These are phyloP conservation scores for Lactifluus hygrophoroides DNA, from an alignment of 768 basidiomycete species.

Conservation along the genomic window DNA sequence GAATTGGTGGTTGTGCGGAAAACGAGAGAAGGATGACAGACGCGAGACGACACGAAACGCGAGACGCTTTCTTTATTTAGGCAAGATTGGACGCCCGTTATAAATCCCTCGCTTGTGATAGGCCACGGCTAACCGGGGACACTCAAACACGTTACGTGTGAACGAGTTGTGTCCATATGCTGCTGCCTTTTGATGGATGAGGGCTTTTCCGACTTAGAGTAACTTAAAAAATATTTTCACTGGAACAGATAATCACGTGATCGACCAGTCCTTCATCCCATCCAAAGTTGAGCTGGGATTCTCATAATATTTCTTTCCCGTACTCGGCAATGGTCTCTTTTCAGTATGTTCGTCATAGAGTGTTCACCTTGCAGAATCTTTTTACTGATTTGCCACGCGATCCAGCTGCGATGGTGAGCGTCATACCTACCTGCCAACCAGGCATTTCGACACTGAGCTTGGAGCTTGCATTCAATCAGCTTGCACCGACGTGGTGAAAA, in stretches of 20 bases:
- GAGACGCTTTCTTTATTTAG: not conserved
- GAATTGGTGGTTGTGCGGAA: not conserved
- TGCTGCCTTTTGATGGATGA: too few species aligned
- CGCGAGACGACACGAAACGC: not conserved
- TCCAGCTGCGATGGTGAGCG: conserved; percentile 23
- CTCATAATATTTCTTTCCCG: too few species aligned
- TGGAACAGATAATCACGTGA: too few species aligned
- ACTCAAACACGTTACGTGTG: too few species aligned
- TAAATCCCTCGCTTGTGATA: not conserved
- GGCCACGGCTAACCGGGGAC: not conserved
- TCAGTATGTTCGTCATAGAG: conserved; percentile 11
- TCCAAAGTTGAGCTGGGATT: too few species aligned
- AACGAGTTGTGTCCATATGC: too few species aligned
- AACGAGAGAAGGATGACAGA: not conserved
- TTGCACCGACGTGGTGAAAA: conserved; percentile 85
- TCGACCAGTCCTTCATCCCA: too few species aligned
- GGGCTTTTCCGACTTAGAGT: too few species aligned
- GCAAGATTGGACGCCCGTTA: not conserved
- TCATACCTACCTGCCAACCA: not conserved
- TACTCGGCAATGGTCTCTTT: conserved; percentile 19
- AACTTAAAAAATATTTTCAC: too few species aligned
- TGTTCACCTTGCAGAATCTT: conserved; percentile 22
- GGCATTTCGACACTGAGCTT: not conserved
- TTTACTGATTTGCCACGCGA: not conserved
- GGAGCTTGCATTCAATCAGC: conserved; percentile 30